These are phyloP conservation scores for Mortierella sp. DNA, from an alignment of 371 early-diverging fungal species.

Conservation along the genomic window DNA sequence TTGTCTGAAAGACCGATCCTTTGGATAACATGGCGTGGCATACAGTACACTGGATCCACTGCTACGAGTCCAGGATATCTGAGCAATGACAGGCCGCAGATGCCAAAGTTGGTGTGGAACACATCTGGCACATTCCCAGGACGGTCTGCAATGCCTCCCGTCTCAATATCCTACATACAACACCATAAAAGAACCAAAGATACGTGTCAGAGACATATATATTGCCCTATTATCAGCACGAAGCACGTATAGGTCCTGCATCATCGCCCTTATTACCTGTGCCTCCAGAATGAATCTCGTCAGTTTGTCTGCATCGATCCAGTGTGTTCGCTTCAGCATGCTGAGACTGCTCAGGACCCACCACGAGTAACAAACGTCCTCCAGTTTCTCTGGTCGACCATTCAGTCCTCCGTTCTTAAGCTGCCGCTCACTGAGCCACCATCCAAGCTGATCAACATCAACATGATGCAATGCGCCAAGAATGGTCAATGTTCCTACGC, in stretches of 20 bases:
- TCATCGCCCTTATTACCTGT: slow-evolving; percentile 78
- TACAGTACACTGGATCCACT: slow-evolving; percentile 95
- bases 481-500: slow-evolving; percentile 91
- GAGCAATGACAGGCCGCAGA: slow-evolving; percentile 90
- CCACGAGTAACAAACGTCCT: slow-evolving; percentile 99
- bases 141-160: slow-evolving; percentile 98
- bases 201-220: background rate
- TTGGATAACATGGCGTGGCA: slow-evolving; percentile 81
- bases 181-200: no score
- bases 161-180: slow-evolving; percentile 77
- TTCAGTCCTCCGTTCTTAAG: slow-evolving; percentile 94
- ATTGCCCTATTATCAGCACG: no score
- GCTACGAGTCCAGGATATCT: slow-evolving; percentile 78
- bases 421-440: slow-evolving; percentile 97
- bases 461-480: slow-evolving; percentile 74
- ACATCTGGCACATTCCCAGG: slow-evolving; percentile 95
- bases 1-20: slow-evolving; percentile 62
- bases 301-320: slow-evolving; percentile 89
- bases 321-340: slow-evolving; percentile 85
- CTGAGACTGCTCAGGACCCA: slow-evolving; percentile 95
- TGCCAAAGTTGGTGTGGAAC: slow-evolving; percentile 97
- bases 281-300: slow-evolving; percentile 84
- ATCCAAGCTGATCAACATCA: slow-evolving; percentile 80
- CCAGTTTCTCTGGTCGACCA: slow-evolving; percentile 97
- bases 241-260: no score